phyloP scores from a whole-genome alignment of 257 asterid species.

The Capsicum rhomboideum region DNA sequence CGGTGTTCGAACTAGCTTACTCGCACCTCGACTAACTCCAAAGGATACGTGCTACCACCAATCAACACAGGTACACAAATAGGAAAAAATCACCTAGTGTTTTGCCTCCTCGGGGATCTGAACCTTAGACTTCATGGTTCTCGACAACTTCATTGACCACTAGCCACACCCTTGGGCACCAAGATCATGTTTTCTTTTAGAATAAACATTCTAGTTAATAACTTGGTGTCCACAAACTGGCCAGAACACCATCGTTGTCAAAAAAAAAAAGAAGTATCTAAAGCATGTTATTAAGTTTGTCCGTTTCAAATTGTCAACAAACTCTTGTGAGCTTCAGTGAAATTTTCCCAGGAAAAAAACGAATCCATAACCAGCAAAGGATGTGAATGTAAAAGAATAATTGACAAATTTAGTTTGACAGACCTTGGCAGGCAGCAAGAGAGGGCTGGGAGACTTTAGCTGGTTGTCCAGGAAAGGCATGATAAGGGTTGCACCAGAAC shows the following conservation, averaged over 20 bases:
- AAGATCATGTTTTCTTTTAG: not conserved
- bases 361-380: not conserved
- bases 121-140: too few relatives aligned
- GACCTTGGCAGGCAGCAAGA: slow-evolving; percentile 26
- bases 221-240: not conserved
- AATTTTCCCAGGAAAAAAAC: not conserved
- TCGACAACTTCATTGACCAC: too few relatives aligned
- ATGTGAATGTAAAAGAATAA: not conserved
- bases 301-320: not conserved
- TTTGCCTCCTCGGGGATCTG: too few relatives aligned
- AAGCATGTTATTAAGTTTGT: not conserved
- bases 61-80: too few relatives aligned
- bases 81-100: too few relatives aligned
- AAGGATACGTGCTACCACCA: too few relatives aligned
- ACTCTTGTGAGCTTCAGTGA: not conserved
- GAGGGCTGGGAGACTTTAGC: slow-evolving; percentile 35
- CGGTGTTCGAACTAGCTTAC: too few relatives aligned
- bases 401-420: not conserved
- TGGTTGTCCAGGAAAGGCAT: slow-evolving; percentile 82
- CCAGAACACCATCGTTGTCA: not conserved
- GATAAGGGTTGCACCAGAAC: slow-evolving; percentile 87
- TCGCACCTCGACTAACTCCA: too few relatives aligned
- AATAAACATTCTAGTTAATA: not conserved
- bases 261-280: not conserved
- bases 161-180: not conserved